phyloP scores from a whole-genome alignment of 345 rosid genomes.

The Cardamine resedifolia region DNA sequence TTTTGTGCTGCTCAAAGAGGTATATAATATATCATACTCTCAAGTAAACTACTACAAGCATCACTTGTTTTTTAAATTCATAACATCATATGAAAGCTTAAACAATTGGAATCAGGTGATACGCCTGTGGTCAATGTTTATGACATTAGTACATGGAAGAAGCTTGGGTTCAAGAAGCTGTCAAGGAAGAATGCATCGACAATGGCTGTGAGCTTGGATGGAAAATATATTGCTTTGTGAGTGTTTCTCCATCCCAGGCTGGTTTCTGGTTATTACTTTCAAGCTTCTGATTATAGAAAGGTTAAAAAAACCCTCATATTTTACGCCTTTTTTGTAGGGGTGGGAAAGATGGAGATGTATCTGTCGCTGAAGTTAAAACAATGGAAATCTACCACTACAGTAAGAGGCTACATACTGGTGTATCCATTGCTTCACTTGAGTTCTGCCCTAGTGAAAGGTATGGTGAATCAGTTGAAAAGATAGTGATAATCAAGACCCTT shows the following conservation, averaged over 20 bases:
- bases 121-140: conserved; percentile 71
- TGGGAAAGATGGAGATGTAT: conserved; percentile 87
- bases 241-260: conserved; percentile 31
- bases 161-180: conserved; percentile 86
- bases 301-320: not conserved
- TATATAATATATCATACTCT: conserved; percentile 20
- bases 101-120: conserved; percentile 54
- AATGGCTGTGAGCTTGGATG: conserved; percentile 89
- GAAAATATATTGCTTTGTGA: conserved; percentile 92
- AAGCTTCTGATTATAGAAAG: conserved; percentile 4
- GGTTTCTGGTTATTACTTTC: not conserved
- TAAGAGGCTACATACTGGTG: conserved; percentile 85
- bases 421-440: conserved; percentile 63
- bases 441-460: conserved; percentile 89
- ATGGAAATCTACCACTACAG: conserved; percentile 91
- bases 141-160: conserved; percentile 90
- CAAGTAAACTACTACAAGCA: not conserved
- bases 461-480: conserved; percentile 10
- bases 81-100: conserved; percentile 9
- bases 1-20: conserved; percentile 84
- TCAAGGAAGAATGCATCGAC: conserved; percentile 72
- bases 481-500: not conserved
- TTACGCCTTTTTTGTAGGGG: conserved; percentile 47
- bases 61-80: not conserved
- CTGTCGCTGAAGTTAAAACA: conserved; percentile 81